Conservation (phyloP, 2,329 filamentous ascomycete genomes). For the Macrophomina tecta region DNA sequence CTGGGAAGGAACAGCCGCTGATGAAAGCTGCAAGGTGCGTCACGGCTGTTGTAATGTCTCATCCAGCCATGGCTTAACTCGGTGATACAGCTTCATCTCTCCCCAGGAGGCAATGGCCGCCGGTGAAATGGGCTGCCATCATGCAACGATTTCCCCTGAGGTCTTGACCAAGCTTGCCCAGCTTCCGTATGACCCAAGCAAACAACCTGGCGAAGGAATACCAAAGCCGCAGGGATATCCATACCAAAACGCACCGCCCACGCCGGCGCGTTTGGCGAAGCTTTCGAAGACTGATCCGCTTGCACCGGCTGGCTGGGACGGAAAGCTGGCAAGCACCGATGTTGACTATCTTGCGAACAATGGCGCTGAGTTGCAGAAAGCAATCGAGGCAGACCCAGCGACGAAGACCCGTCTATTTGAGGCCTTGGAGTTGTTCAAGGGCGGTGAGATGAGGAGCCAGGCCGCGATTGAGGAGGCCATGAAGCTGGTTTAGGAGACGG, state of each 20-base stretch:
- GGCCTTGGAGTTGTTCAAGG: slow-evolving; percentile 51
- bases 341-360: slow-evolving; percentile 56
- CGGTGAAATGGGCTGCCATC: slow-evolving; percentile 55
- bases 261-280: slow-evolving; percentile 44
- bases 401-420: slow-evolving; percentile 47
- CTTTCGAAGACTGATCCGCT: slow-evolving; percentile 50
- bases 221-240: slow-evolving; percentile 49
- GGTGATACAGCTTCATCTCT: slow-evolving; percentile 47
- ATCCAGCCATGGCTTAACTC: too few relatives aligned
- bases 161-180: slow-evolving; percentile 48
- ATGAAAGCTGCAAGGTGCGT: slow-evolving; percentile 54
- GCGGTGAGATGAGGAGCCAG: slow-evolving; percentile 48
- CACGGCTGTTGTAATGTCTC: slow-evolving; percentile 1
- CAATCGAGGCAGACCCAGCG: slow-evolving; percentile 49
- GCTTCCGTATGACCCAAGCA: slow-evolving; percentile 45
- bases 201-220: slow-evolving; percentile 47
- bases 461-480: slow-evolving; percentile 45
- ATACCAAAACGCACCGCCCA: slow-evolving; percentile 45
- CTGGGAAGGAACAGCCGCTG: slow-evolving; percentile 56
- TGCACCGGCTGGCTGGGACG: slow-evolving; percentile 46
- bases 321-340: slow-evolving; percentile 47
- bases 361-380: slow-evolving; percentile 51
- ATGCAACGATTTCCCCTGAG: slow-evolving; percentile 52
- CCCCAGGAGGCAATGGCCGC: slow-evolving; percentile 54
- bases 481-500: slow-evolving; percentile 31